Conservation (phyloP, 805 yeast genomes). For the Candida silvicultrix region DNA sequence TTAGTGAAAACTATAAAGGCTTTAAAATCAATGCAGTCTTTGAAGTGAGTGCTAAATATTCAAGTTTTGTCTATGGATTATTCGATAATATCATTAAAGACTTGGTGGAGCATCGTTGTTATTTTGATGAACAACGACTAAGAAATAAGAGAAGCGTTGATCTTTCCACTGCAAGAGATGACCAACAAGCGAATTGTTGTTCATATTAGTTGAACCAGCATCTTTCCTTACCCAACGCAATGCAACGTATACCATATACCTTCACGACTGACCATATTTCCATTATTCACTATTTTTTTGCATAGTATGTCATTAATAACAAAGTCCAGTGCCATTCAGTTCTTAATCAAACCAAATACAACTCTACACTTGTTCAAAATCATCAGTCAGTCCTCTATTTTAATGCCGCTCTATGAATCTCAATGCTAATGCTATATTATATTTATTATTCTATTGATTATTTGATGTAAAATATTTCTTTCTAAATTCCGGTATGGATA, state of each 20-base stretch:
- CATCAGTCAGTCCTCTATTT: no score
- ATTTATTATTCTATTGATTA: constrained; percentile 1
- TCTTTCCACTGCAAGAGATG: constrained; percentile 19
- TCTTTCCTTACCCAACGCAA: background rate
- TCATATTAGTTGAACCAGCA: constrained; percentile 10
- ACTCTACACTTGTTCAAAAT: no score
- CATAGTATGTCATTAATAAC: no score
- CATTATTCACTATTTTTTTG: no score
- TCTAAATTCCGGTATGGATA: constrained; percentile 22
- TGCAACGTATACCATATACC: no score
- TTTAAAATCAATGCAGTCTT: constrained; percentile 34
- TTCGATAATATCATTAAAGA: constrained; percentile 33
- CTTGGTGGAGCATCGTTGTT: constrained; percentile 33
- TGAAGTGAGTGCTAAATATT: constrained; percentile 41
- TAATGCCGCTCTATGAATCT: background rate
- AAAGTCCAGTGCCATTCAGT: background rate
- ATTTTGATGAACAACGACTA: constrained; percentile 24
- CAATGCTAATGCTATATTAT: background rate
- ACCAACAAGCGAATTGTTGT: constrained; percentile 18
- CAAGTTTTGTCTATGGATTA: constrained; percentile 29
- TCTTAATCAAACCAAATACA: background rate
- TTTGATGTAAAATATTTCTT: constrained; percentile 15
- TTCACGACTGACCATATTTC: no score
- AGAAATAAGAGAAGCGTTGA: constrained; percentile 23
- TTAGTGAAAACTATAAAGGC: constrained; percentile 23